phyloP scores from a whole-genome alignment of 306 rosid species.

The Argentina anserina region DNA sequence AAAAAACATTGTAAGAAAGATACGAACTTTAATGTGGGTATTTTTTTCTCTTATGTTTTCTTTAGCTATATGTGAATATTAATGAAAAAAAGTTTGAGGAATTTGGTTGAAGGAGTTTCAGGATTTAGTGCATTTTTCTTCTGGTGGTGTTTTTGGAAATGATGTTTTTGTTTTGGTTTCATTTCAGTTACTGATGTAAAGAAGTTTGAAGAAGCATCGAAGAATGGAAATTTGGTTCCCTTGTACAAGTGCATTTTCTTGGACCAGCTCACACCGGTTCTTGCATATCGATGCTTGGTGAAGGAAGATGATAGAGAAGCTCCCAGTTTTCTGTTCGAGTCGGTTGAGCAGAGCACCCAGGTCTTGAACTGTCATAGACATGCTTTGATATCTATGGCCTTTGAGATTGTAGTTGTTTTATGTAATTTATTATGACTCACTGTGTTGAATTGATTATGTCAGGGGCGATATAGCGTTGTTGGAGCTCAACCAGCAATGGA shows the following conservation, averaged over 20 bases:
- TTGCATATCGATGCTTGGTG: slow-evolving; percentile 68
- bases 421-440: not conserved
- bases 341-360: slow-evolving; percentile 55
- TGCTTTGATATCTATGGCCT: not conserved
- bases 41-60: not conserved
- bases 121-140: slow-evolving; percentile 7
- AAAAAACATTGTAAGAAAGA: not conserved
- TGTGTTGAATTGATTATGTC: slow-evolving; percentile 21
- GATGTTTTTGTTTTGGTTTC: not conserved
- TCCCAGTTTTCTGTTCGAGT: slow-evolving; percentile 85
- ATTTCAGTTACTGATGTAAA: slow-evolving; percentile 35
- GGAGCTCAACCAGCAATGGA: slow-evolving; percentile 81
- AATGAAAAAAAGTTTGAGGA: not conserved
- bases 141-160: not conserved
- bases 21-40: not conserved
- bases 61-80: not conserved
- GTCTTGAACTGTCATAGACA: slow-evolving; percentile 32
- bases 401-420: not conserved
- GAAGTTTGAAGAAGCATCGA: slow-evolving; percentile 54
- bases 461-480: slow-evolving; percentile 83
- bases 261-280: slow-evolving; percentile 75
- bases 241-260: slow-evolving; percentile 59
- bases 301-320: slow-evolving; percentile 67
- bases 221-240: slow-evolving; percentile 60
- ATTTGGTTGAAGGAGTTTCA: not conserved